These are phyloP conservation scores for Gleditsia sinensis DNA, from an alignment of 306 rosid species.

Conservation along the genomic window DNA sequence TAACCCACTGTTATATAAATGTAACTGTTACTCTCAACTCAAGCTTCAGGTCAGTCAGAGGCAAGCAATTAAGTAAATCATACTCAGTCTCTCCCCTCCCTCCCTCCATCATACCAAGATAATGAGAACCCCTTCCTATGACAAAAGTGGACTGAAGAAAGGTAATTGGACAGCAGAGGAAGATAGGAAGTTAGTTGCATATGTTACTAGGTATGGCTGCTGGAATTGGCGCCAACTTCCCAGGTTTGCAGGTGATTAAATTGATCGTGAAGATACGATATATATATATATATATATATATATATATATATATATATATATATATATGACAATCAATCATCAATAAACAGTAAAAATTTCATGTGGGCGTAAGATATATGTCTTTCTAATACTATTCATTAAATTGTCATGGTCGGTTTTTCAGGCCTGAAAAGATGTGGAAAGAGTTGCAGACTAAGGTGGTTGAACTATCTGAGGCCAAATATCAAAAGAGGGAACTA, in stretches of 20 bases:
- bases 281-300: too few relatives aligned
- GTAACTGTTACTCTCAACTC: too few relatives aligned
- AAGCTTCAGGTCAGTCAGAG: background rate
- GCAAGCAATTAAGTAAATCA: background rate
- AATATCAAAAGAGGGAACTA: conserved; percentile 45
- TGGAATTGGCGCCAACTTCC: conserved; percentile 99
- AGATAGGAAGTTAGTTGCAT: conserved; percentile 71
- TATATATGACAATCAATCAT: too few relatives aligned
- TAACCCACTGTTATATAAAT: too few relatives aligned
- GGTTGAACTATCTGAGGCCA: conserved; percentile 54
- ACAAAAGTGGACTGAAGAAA: conserved; percentile 69
- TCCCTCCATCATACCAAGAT: conserved; percentile 32
- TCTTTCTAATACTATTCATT: too few relatives aligned
- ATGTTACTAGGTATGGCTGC: conserved; percentile 73
- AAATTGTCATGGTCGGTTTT: background rate
- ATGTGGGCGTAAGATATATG: too few relatives aligned
- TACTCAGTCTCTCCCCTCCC: background rate
- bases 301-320: too few relatives aligned
- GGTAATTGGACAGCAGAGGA: conserved; percentile 89
- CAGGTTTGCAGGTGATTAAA: conserved; percentile 79
- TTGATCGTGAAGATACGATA: too few relatives aligned
- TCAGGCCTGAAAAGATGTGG: conserved; percentile 47
- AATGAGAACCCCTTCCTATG: conserved; percentile 70
- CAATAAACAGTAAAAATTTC: too few relatives aligned
- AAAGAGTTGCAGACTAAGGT: conserved; percentile 51